Evolutionary conservation across 2,329 filamentous ascomycete species (phyloP).

Genomic region (Arthrocladium fulminans): DNA sequence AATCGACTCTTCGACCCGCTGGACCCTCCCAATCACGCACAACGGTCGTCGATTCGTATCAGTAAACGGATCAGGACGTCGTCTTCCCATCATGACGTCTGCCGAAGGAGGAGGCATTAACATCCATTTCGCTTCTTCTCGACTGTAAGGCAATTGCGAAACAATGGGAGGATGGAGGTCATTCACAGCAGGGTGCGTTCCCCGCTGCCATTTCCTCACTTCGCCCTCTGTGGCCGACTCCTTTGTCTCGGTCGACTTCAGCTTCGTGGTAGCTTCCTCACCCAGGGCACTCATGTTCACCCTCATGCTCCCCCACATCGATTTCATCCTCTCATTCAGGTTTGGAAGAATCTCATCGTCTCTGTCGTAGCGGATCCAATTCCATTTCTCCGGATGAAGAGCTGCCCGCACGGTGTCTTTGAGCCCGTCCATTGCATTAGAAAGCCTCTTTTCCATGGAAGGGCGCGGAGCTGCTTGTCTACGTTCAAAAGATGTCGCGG

Average conservation of each 20-base stretch:
- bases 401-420: conserved; percentile 43
- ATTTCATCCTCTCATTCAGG: conserved; percentile 17
- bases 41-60: conserved; percentile 15
- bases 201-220: conserved; percentile 27
- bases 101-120: conserved; percentile 82
- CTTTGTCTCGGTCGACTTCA: not conserved
- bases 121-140: conserved; percentile 78
- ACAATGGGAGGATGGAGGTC: conserved; percentile 80
- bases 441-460: conserved; percentile 80
- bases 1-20: not conserved
- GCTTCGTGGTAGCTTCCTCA: not conserved
- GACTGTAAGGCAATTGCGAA: conserved; percentile 60
- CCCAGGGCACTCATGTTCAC: not conserved
- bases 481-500: not conserved
- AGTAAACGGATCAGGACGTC: conserved; percentile 30
- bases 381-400: conserved; percentile 55
- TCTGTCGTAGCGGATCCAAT: conserved; percentile 68
- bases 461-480: conserved; percentile 65
- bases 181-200: conserved; percentile 65
- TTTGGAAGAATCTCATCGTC: conserved; percentile 87
- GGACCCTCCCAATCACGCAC: conserved; percentile 16
- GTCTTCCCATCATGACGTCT: conserved; percentile 82
- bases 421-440: conserved; percentile 63
- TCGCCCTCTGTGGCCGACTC: conserved; percentile 26
- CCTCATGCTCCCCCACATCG: conserved; percentile 19